Base-by-base conservation (phyloP, 2,329 filamentous ascomycete genomes). In the Neofusicoccum laricinum region DNA sequence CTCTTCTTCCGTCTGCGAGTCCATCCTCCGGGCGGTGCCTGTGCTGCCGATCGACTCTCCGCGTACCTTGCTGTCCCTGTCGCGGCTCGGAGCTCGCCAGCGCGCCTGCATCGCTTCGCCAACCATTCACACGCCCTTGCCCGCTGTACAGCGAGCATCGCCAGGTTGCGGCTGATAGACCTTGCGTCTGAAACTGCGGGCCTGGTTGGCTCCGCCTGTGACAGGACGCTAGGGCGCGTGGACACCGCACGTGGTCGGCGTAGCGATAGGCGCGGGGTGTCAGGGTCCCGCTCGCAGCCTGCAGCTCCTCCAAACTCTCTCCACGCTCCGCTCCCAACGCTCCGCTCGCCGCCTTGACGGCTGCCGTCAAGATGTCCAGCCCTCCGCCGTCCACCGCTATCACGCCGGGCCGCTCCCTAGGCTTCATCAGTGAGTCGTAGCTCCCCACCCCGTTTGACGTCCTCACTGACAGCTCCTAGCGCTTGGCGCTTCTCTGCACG, bases 401-500 rank as follows among this genome's bases (percentile, higher is more conserved):
- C 36, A 64, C 71, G 14, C 71, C 71, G 12, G 73, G 69, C 15
- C 70, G 71, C 49, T 70, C 73, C 19, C 68, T 80, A 34, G 77
- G 77, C 62, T 78, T 77, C 68, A 76, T 80, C 68, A 74, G 77
- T 79, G 69, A 48, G 69, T 68, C 21, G 43, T 48, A 12, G 21
- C 50, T 8, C 40, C 15, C 40, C 21, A 14, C 1, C 38, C 36
- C 40, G 5, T 38, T 30, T 45, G 5, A 5, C 40, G 15, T 14
- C 45, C 45, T 19, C 17, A 21, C 49, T 65, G 32, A 65, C 64
- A 32, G 14, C 21, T 40, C 17, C 11, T 74, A 96, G 93, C 89
- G 57, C 88, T 99, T 65, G 95, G 95, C 64, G 91, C 92, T 67
- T 97, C 93, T 2, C 86, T 99, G 40, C 93, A 98, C 78, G 92